Conservation (phyloP, 257 asterid species). For the Ligustrum vulgare region DNA sequence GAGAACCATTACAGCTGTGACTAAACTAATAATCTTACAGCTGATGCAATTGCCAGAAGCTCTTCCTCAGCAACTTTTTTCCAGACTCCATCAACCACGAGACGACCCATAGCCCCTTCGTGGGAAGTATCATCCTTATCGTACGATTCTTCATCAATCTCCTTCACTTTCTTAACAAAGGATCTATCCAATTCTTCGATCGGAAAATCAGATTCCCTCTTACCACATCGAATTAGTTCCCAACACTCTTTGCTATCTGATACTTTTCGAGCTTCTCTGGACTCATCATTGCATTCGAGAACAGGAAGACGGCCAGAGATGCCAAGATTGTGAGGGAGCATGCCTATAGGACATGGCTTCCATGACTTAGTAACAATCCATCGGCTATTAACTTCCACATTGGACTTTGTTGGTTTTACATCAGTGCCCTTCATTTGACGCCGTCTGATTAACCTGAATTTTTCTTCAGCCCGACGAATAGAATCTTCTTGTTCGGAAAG, state of each 20-base stretch:
- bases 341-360: conserved; percentile 66
- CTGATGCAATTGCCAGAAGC: too few relatives aligned
- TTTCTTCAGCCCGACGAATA: conserved; percentile 50
- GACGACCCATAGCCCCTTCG: conserved; percentile 43
- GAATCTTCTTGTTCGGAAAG: conserved; percentile 48
- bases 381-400: conserved; percentile 30
- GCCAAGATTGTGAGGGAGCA: conserved; percentile 63
- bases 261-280: conserved; percentile 21
- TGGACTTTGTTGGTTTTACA: conserved; percentile 15
- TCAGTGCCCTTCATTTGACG: conserved; percentile 27
- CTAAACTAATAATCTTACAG: too few relatives aligned
- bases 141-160: conserved; percentile 21
- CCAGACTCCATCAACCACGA: conserved; percentile 78
- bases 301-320: conserved; percentile 58
- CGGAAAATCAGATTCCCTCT: conserved; percentile 51
- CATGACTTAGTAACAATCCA: conserved; percentile 50
- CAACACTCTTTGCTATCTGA: conserved; percentile 21
- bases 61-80: conserved; percentile 38
- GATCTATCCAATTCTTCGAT: conserved; percentile 30
- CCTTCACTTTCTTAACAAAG: conserved; percentile 32
- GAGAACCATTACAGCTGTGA: background rate
- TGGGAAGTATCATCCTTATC: conserved; percentile 5
- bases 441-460: conserved; percentile 38
- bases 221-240: conserved; percentile 31
- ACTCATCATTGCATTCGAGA: conserved; percentile 40